Evolutionary conservation across 2,329 filamentous ascomycete genomes (phyloP), one percentile per base, ranked within the genome.

Genomic region (Neurospora crassa): DNA sequence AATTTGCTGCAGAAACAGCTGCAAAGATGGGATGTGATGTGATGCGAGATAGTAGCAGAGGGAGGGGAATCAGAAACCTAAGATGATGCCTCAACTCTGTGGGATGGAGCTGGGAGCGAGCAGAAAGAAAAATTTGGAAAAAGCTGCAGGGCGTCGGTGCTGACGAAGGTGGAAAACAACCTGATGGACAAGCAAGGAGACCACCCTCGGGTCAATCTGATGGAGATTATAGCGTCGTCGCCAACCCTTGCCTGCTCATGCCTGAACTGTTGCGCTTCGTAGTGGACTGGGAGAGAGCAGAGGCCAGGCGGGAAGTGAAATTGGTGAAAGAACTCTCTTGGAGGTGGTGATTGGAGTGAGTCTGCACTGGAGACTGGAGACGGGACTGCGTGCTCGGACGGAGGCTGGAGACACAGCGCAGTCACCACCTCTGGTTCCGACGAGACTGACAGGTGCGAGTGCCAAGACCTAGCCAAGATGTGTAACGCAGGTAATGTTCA

Each of bases 111-210:
- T 63, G 70, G 45, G 45, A 69, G 59, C 69, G 67, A 8, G 37
- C 7, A 40, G 37, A 40, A 53, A 68, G 53, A 45, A 45, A 69
- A 71, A 69, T 40, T 47, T 20, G 67, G 67, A 69, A 69, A 69
- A 69, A 59, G 43, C 43, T 40, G 34, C 18, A 42, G 47, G 67
- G 67, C 70, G 70, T 29, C 29, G 29, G 29, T 68, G 70, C 67
- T 69, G 70, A 69, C 29, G 47, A 59, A 59, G 24, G 59, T 45
- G n/a, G 53, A 45, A 70, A 45, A 59, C 70, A 24, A 63, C 29
- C 29, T 29, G n/a, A 63, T 34, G 53, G 53, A 63, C 34, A 63
- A 63, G 53, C 16, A 63, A 63, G 53, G 29, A 63, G 53, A 63
- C 53, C 24, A 18, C 53, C 24, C 53, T 63, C 53, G 29, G 24